Evolutionary conservation across 1,139 yeast genomes (phyloP), one percentile per base, ranked within the genome.

Genomic region (Candida frijolesensis): DNA sequence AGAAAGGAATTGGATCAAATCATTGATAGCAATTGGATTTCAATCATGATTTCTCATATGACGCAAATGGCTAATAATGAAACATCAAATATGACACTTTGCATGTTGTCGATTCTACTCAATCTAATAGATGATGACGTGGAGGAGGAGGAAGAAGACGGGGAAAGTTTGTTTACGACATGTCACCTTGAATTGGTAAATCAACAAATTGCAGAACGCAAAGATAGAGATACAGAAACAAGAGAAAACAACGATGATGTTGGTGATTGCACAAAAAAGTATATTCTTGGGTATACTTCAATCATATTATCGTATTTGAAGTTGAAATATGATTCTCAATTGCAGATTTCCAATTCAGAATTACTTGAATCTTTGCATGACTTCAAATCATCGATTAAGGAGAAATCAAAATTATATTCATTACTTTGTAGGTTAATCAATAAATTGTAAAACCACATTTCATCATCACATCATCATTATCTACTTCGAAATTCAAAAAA

Each of bases 261-360:
- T 25, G 29, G 8, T 25, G 29, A 6, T 25, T 46, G 51, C 12
- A 16, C 15, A 4, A 18, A 40, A 12, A 25, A 6, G 29, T 57
- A 60, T 43, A 54, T 59, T 45, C 14, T 54, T 3, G 64, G 63
- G 16, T 59, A 60, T 47, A 51, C 51, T 18, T 42, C 55, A 16
- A 51, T 60, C 14, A 47, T 59, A n/a, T 18, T 60, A 12, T 50
- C 55, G 9, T 41, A 55, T 41, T 44, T 57, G 41, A 55, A 49
- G 32, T 2, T 42, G 1, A 42, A 37, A 9, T 35, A 45, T 16
- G 22, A 30, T 12, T n/a, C 27, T n/a, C 32, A 46, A 6, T 18
- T 45, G 15, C 5, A 19, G 8, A 42, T 45, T 15, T 15, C 48
- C 14, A 39, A 40, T 33, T 11, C 29, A 9, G 39, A 25, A 6